Evolutionary conservation across 2,329 filamentous ascomycete genomes (phyloP).

Genomic region (Phyllachora maydis): DNA sequence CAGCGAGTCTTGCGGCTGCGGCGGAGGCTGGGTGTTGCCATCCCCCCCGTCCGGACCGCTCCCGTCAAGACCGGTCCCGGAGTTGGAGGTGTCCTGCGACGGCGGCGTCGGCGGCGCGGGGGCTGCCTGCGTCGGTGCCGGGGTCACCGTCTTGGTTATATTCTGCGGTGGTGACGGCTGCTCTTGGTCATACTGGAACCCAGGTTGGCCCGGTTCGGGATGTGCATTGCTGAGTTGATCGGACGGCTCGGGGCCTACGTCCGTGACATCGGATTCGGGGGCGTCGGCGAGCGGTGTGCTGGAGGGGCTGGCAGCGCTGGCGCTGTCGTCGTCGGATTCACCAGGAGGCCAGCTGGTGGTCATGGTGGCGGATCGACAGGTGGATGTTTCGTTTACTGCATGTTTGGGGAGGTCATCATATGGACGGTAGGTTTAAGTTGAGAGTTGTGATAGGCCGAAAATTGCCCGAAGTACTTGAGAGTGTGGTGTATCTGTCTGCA

Average conservation of each 20-base stretch:
- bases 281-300: constrained; percentile 6
- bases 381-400: too few relatives aligned
- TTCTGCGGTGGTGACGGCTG: constrained; percentile 1
- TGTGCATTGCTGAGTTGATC: constrained; percentile 2
- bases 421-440: too few relatives aligned
- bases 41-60: too few relatives aligned
- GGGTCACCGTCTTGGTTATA: constrained; percentile 1
- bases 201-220: background rate
- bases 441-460: too few relatives aligned
- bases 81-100: too few relatives aligned
- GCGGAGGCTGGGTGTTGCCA: constrained; percentile 1
- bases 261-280: constrained; percentile 10
- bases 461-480: too few relatives aligned
- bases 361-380: constrained; percentile 19
- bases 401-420: too few relatives aligned
- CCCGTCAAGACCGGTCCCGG: too few relatives aligned
- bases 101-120: background rate
- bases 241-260: constrained; percentile 5
- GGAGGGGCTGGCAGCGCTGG: constrained; percentile 3
- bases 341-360: constrained; percentile 13
- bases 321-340: constrained; percentile 12
- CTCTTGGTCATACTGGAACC: background rate
- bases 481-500: too few relatives aligned
- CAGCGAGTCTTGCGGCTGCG: constrained; percentile 41
- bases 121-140: constrained; percentile 1